Percentiles rank a stretch among this genome's conserved stretches.
These are phyloP conservation scores for Scheffersomyces cryptocercus DNA, from an alignment of 1,139 yeast genomes.

Conservation along the genomic window DNA sequence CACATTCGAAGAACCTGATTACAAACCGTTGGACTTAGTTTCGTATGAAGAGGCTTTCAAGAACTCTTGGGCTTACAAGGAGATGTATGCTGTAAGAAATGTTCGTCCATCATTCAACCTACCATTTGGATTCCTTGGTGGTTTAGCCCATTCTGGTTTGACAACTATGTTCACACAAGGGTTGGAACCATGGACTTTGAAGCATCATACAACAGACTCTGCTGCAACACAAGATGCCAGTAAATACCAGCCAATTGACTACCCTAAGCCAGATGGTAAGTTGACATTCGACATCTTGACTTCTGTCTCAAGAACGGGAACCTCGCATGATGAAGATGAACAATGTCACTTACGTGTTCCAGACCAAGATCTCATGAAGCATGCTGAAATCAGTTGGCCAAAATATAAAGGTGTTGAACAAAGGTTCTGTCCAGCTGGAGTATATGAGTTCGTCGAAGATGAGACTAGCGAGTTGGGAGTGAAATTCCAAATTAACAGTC, in stretches of 20 bases:
- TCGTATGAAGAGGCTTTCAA: slow-evolving; percentile 65
- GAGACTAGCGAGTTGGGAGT: slow-evolving; percentile 61
- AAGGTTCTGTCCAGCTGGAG: slow-evolving; percentile 97
- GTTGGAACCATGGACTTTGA: slow-evolving; percentile 82
- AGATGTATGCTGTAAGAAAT: slow-evolving; percentile 79
- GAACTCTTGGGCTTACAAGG: slow-evolving; percentile 83
- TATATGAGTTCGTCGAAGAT: slow-evolving; percentile 86
- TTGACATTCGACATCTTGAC: slow-evolving; percentile 89
- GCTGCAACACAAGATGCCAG: slow-evolving; percentile 67
- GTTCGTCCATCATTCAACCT: slow-evolving; percentile 86
- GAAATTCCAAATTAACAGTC: slow-evolving; percentile 87
- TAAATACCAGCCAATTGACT: slow-evolving; percentile 67
- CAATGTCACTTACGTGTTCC: slow-evolving; percentile 84
- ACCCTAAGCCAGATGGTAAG: slow-evolving; percentile 92
- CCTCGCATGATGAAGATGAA: slow-evolving; percentile 94
- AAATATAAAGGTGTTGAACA: slow-evolving; percentile 83
- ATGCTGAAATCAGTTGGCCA: slow-evolving; percentile 69
- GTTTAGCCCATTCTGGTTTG: slow-evolving; percentile 82
- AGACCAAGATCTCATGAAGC: slow-evolving; percentile 65
- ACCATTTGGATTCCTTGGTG: slow-evolving; percentile 73
- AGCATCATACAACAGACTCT: slow-evolving; percentile 72
- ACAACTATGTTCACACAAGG: slow-evolving; percentile 79
- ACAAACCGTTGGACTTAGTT: slow-evolving; percentile 51
- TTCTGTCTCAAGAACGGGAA: slow-evolving; percentile 92
- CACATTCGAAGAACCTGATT: slow-evolving; percentile 36